Conservation (phyloP, 208 protist genomes). For the Hexamita inflata region DNA sequence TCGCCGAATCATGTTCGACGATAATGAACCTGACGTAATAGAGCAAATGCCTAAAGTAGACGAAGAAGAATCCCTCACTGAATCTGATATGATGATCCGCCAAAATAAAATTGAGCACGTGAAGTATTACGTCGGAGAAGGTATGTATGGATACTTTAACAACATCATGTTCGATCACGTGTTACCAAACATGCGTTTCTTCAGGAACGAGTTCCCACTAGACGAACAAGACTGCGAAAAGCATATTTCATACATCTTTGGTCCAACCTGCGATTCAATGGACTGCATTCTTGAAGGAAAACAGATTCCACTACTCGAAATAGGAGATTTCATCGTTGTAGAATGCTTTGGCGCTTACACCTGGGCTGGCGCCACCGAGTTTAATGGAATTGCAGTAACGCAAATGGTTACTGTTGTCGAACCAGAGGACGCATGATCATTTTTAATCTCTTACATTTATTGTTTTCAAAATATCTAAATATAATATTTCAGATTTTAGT, state of each 20-base stretch:
- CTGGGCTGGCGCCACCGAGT: conserved; percentile 52
- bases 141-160: conserved; percentile 66
- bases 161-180: conserved; percentile 59
- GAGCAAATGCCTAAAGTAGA: too few species aligned
- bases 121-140: conserved; percentile 62
- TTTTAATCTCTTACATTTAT: too few species aligned
- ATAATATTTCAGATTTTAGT: too few species aligned
- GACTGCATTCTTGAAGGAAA: conserved; percentile 47
- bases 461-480: too few species aligned
- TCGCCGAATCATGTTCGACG: conserved; percentile 29
- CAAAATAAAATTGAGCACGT: not conserved
- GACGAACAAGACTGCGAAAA: not conserved
- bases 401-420: too few species aligned
- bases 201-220: too few species aligned
- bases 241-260: conserved; percentile 45
- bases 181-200: conserved; percentile 28
- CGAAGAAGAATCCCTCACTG: not conserved
- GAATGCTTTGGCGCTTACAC: conserved; percentile 68
- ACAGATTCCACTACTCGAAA: conserved; percentile 48
- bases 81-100: not conserved
- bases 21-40: too few species aligned
- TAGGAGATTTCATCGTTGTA: conserved; percentile 64
- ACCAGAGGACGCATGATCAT: too few species aligned
- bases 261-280: conserved; percentile 62
- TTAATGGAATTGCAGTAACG: conserved; percentile 62